Base-by-base conservation (phyloP, 768 basidiomycete species). In the Cyclocybe cylindracea region DNA sequence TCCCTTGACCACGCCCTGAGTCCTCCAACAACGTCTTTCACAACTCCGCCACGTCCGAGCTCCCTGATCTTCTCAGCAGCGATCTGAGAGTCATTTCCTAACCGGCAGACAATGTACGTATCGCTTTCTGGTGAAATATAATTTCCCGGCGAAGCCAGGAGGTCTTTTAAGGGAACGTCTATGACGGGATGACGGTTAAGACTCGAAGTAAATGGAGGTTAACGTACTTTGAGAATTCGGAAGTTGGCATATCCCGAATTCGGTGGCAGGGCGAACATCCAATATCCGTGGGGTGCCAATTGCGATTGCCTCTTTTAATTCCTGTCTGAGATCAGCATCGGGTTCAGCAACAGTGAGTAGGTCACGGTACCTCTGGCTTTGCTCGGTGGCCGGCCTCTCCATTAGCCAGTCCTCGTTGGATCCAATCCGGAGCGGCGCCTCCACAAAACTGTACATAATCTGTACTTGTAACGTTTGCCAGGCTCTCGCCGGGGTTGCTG, bases 81-180 rank as follows among this genome's bases (percentile, higher is more conserved):
- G 14, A 91, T 79, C 66, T 93, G 91, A 1, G 93, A 96, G 66
- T 98, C 96, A 62, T 98, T 98, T 4, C 96, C 95, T 16, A 93
- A 74, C 31, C 92, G 80, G 68, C 95, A 98, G 24, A 97, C 68
- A 13, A 97, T 71, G 53, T 84, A 84, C 5, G 73, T 72, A 7
- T 73, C 66, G 8, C 57, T 64, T 14, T 54, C 47, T 24, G 52
- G 43, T 5, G 71, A 61, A n/a, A 84, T 44, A 47, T 74, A 66
- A 1, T 68, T 58, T n/a, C 65, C 55, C 0, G 92, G 94, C 48
- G 85, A 72, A 2, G 80, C 78, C 1, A 88, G 72, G 2, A 95
- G 72, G 38, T 79, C 73, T 16, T 74, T 70, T 9, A 97, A 76
- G 0, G 94, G 90, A 10, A 94, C 70, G 61, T 90, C 95, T 97